Conservation (phyloP, 176 grass and related monocot species). For the Triticum urartu region DNA sequence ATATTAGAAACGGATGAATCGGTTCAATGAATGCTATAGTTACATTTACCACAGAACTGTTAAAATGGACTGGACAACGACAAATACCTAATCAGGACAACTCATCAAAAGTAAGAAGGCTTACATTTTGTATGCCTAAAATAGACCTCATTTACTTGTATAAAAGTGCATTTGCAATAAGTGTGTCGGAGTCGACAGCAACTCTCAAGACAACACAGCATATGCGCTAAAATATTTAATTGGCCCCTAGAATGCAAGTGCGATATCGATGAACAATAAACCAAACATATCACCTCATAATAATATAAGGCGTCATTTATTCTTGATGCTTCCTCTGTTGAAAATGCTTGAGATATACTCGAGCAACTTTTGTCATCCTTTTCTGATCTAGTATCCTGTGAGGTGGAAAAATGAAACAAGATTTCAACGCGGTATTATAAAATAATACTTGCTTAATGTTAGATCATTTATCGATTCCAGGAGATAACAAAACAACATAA, state of each 20-base stretch:
- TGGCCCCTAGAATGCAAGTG: not conserved
- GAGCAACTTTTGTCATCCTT: constrained; percentile 50
- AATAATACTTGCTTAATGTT: constrained; percentile 4
- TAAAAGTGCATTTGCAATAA: not conserved
- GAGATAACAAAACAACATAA: constrained; percentile 13
- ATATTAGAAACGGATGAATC: not conserved
- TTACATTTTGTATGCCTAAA: constrained; percentile 10
- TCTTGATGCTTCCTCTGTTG: constrained; percentile 74
- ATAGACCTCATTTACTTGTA: not conserved
- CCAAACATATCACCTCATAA: constrained; percentile 70
- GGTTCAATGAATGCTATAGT: not conserved
- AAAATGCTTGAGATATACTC: constrained; percentile 58
- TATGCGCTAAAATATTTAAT: not conserved
- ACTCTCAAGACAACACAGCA: constrained; percentile 6
- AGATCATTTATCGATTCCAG: not conserved
- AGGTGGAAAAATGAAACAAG: constrained; percentile 33
- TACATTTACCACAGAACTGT: not conserved
- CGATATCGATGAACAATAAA: constrained; percentile 15
- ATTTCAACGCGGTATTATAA: not conserved
- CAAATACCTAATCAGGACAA: not conserved
- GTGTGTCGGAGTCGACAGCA: not conserved
- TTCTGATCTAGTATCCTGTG: constrained; percentile 61
- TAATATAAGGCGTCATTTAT: constrained; percentile 83
- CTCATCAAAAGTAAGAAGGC: not conserved
- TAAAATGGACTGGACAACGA: not conserved